phyloP scores from a whole-genome alignment of 2,329 filamentous ascomycete species.

The Cercospora brassicicola region DNA sequence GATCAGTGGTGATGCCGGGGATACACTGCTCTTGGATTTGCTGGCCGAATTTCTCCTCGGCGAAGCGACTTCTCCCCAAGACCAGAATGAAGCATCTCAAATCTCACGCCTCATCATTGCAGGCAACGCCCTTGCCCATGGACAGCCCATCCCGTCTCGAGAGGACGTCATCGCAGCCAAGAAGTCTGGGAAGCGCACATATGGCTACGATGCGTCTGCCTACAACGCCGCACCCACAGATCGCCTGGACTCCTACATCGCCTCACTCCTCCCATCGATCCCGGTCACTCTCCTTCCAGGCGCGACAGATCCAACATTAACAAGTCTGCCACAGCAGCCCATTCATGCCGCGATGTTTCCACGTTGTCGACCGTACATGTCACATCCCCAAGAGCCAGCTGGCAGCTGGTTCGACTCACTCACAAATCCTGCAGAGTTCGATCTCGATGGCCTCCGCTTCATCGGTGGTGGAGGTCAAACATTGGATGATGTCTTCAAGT shows the following conservation, averaged over 20 bases:
- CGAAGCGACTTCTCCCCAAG: constrained; percentile 64
- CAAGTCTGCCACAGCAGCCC: constrained; percentile 85
- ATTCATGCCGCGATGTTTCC: constrained; percentile 93
- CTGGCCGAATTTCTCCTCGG: constrained; percentile 86
- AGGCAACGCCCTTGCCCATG: constrained; percentile 74
- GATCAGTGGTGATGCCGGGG: constrained; percentile 75
- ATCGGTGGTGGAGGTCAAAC: constrained; percentile 89
- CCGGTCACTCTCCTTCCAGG: constrained; percentile 89
- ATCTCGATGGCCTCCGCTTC: constrained; percentile 85
- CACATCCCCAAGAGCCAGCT: constrained; percentile 37
- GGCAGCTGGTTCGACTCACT: constrained; percentile 79
- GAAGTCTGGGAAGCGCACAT: constrained; percentile 68
- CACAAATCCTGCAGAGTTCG: constrained; percentile 91
- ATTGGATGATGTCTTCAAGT: constrained; percentile 89
- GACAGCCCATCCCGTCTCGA: constrained; percentile 48
- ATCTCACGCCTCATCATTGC: constrained; percentile 89
- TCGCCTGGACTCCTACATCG: constrained; percentile 79
- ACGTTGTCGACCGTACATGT: constrained; percentile 66
- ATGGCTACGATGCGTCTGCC: constrained; percentile 84
- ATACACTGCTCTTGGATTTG: too few relatives aligned
- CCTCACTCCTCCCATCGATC: constrained; percentile 77
- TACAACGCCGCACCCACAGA: constrained; percentile 87
- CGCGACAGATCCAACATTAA: constrained; percentile 79
- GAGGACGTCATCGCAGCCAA: constrained; percentile 48
- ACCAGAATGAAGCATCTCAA: constrained; percentile 60